Evolutionary conservation across 805 yeast species (phyloP), one percentile per base, ranked within the genome.

Genomic region (Saccharomycopsis capsularis): DNA sequence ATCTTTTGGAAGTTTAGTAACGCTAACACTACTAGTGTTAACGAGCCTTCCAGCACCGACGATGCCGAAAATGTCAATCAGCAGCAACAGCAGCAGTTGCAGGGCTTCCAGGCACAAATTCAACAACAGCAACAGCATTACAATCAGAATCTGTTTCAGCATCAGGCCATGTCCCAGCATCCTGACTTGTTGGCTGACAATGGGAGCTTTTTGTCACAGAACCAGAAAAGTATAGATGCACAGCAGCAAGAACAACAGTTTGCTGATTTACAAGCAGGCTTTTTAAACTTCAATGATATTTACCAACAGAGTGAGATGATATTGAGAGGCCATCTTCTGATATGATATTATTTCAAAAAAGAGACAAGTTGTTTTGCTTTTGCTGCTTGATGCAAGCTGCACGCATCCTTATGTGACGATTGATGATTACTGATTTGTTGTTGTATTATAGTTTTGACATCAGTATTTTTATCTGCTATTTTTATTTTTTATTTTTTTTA

Each of bases 221-320:
- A 42, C 9, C 35, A 21, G 39, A n/a, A 32, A 21, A 25, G 11
- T n/a, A 13, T 42, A 5, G 24, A 42, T 11, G 39, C 30, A 1
- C 22, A 22, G 19, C n/a, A 19, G 39, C 45, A 30, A 22, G 5
- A 15, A 27, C 44, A 41, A 41, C 44, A 41, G 21, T 27, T 25
- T 11, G 19, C n/a, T 7, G 42, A 46, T 13, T 40, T 46, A 18
- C 29, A 27, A 21, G 15, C 42, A 6, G 36, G 42, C n/a, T 40
- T 44, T 44, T 44, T 43, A 4, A 40, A 39, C 50, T 25, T 46
- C 19, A 46, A 40, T 24, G 48, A 46, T 15, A 44, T 46, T 29
- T 46, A 46, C 16, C 43, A 44, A 30, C 47, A 46, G 37, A 16
- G 37, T 11, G 44, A 46, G n/a, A 39, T 39, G 42, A 21, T 39